Evolutionary conservation across 2,329 filamentous ascomycete genomes (phyloP).

Genomic region (Rosellinia necatrix): DNA sequence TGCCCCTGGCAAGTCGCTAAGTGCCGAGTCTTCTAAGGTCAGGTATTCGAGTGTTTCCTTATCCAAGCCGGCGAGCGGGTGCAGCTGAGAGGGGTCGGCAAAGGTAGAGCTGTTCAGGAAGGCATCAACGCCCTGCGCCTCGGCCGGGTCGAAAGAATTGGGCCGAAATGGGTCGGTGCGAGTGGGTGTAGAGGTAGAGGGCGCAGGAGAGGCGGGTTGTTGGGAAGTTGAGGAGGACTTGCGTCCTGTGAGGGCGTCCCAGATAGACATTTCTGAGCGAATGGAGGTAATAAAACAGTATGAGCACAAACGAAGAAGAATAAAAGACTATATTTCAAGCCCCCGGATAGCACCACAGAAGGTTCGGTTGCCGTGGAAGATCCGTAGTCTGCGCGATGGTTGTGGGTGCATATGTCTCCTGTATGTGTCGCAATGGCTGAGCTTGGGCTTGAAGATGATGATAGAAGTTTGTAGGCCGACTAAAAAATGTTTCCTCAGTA

Average conservation of each 20-base stretch:
- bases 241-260: conserved; percentile 65
- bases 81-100: conserved; percentile 84
- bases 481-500: conserved; percentile 29
- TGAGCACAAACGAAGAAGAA: conserved; percentile 24
- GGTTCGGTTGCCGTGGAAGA: not conserved
- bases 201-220: conserved; percentile 44
- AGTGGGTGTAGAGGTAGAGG: conserved; percentile 54
- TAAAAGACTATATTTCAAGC: conserved; percentile 1
- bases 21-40: conserved; percentile 85
- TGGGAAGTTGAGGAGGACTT: conserved; percentile 51
- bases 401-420: conserved; percentile 2
- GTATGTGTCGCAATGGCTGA: conserved; percentile 20
- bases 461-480: conserved; percentile 17
- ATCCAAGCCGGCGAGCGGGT: conserved; percentile 92
- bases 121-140: conserved; percentile 79
- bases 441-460: conserved; percentile 9
- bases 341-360: not conserved
- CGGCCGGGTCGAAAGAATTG: conserved; percentile 70
- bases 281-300: conserved; percentile 15
- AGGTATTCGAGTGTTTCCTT: conserved; percentile 94
- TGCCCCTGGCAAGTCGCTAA: conserved; percentile 83
- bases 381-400: not conserved
- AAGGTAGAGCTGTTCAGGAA: conserved; percentile 80
- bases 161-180: conserved; percentile 57
- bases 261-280: conserved; percentile 56